Conservation (phyloP, 306 rosid species). For the Dryas octopetala region DNA sequence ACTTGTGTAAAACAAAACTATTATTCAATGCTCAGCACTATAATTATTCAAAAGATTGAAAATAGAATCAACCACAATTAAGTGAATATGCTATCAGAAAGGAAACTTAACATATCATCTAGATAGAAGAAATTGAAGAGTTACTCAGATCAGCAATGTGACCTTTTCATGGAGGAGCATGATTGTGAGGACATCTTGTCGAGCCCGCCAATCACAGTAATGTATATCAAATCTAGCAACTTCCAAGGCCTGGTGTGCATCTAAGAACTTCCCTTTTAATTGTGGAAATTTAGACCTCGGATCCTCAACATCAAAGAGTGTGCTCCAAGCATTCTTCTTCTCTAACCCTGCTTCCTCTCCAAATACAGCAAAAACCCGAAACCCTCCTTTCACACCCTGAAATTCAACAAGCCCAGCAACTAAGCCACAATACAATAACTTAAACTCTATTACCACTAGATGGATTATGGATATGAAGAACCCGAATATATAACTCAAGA, state of each 20-base stretch:
- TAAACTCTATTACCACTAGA: not conserved
- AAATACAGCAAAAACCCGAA: slow-evolving; percentile 74
- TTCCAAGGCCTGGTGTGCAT: slow-evolving; percentile 77
- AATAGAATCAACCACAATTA: not conserved
- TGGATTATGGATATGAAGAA: not conserved
- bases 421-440: slow-evolving; percentile 2
- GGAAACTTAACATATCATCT: not conserved
- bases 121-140: not conserved
- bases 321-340: slow-evolving; percentile 74
- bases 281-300: slow-evolving; percentile 77
- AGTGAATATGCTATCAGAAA: not conserved
- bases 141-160: not conserved
- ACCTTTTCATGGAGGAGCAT: slow-evolving; percentile 99
- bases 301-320: slow-evolving; percentile 94
- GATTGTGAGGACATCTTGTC: slow-evolving; percentile 89
- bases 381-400: slow-evolving; percentile 72
- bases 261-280: slow-evolving; percentile 74
- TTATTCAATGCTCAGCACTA: not conserved
- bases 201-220: slow-evolving; percentile 98
- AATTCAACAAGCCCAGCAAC: slow-evolving; percentile 29
- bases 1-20: not conserved
- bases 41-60: not conserved
- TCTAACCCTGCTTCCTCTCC: slow-evolving; percentile 61
- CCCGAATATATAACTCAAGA: not conserved
- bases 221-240: slow-evolving; percentile 85